Conservation (phyloP, 2,329 filamentous ascomycete genomes). For the Penicillium sp. region DNA sequence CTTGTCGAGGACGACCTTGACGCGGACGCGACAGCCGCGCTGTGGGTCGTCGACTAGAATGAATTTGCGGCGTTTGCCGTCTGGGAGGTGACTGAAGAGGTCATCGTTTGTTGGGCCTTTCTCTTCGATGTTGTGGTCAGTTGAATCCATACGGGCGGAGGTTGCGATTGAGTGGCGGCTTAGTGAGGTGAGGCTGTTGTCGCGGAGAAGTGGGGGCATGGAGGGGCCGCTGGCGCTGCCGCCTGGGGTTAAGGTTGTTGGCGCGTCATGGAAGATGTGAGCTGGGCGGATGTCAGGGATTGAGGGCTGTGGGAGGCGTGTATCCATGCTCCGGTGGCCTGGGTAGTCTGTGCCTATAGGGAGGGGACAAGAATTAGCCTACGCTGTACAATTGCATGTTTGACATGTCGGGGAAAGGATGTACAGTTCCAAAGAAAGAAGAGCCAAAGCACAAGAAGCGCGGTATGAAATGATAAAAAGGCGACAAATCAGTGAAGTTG, state of each 20-base stretch:
- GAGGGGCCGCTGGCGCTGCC: slow-evolving; percentile 48
- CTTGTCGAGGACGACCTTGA: slow-evolving; percentile 87
- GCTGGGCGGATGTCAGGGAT: slow-evolving; percentile 66
- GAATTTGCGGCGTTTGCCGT: slow-evolving; percentile 91
- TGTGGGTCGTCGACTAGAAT: slow-evolving; percentile 91
- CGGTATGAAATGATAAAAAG: slow-evolving; percentile 23
- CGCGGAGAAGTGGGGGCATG: slow-evolving; percentile 65
- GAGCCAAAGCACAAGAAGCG: slow-evolving; percentile 16
- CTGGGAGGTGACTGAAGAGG: slow-evolving; percentile 84
- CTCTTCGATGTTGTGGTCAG: slow-evolving; percentile 27
- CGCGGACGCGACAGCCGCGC: slow-evolving; percentile 75
- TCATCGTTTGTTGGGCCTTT: slow-evolving; percentile 53
- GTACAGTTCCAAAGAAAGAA: slow-evolving; percentile 16
- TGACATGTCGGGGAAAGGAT: slow-evolving; percentile 15
- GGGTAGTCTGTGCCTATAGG: slow-evolving; percentile 42
- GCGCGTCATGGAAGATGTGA: slow-evolving; percentile 72
- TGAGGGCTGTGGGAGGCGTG: slow-evolving; percentile 47
- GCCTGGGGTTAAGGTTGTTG: slow-evolving; percentile 56
- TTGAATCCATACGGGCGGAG: slow-evolving; percentile 25
- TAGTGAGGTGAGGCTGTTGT: slow-evolving; percentile 48
- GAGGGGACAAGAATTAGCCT: slow-evolving; percentile 40
- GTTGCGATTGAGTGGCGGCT: slow-evolving; percentile 37
- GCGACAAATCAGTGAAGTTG: slow-evolving; percentile 13
- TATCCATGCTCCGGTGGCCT: slow-evolving; percentile 62
- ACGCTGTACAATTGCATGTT: slow-evolving; percentile 31